These are phyloP conservation scores for Penicillium macrosclerotiorum DNA, from an alignment of 495 filamentous ascomycete species.

Conservation along the genomic window DNA sequence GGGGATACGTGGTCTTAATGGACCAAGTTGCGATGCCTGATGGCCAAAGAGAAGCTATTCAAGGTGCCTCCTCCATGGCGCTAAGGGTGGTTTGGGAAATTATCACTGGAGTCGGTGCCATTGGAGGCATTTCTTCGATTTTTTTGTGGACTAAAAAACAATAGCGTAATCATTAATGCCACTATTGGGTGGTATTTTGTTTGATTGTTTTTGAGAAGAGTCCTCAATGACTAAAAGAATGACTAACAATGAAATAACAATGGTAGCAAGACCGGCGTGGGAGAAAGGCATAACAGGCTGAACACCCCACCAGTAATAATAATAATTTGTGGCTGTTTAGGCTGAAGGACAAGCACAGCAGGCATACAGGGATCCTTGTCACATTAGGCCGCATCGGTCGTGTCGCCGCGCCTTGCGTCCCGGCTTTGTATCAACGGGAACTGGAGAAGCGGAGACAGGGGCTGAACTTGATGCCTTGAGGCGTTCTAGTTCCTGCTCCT, in stretches of 20 bases:
- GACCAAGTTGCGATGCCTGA: slow-evolving; percentile 18
- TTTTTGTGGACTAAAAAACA: slow-evolving; percentile 17
- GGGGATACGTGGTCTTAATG: slow-evolving; percentile 25
- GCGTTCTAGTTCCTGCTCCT: slow-evolving; percentile 23
- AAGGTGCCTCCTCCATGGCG: slow-evolving; percentile 14
- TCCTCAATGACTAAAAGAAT: too few relatives aligned
- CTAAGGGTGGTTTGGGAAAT: slow-evolving; percentile 27
- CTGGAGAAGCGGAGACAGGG: background rate
- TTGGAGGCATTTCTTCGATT: slow-evolving; percentile 25
- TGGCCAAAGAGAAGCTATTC: slow-evolving; percentile 15
- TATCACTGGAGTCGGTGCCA: slow-evolving; percentile 17
- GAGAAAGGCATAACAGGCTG: background rate
- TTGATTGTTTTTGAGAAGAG: background rate
- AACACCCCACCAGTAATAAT: background rate
- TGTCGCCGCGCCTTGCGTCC: background rate
- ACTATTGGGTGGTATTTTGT: background rate
- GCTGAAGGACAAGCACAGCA: background rate
- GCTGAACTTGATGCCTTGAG: slow-evolving; percentile 4
- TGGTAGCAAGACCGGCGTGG: background rate
- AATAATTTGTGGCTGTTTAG: slow-evolving; percentile 1
- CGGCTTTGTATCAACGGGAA: background rate
- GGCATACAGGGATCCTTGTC: background rate
- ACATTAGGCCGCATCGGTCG: slow-evolving; percentile 2
- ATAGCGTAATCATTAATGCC: background rate
- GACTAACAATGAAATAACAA: background rate